Evolutionary conservation across 208 protist genomes (phyloP).

Genomic region (Leishmania turanica): DNA sequence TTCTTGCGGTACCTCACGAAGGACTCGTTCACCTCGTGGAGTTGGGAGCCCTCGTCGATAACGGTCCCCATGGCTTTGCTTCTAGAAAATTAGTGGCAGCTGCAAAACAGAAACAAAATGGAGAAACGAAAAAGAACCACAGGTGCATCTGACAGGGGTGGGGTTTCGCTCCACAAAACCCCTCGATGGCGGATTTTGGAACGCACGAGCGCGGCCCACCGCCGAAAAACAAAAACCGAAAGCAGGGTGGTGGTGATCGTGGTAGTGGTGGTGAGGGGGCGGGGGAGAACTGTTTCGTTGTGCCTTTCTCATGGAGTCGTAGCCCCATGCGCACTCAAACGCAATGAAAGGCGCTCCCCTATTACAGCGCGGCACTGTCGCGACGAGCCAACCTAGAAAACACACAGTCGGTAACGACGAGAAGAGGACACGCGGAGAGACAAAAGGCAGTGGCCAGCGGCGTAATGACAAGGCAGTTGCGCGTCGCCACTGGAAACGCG

Average conservation of each 20-base stretch:
- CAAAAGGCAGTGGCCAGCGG: not conserved
- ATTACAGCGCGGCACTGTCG: not conserved
- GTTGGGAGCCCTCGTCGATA: constrained; percentile 24
- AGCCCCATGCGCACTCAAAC: not conserved
- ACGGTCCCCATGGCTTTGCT: constrained; percentile 23
- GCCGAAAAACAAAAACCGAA: not conserved
- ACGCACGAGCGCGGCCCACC: not conserved
- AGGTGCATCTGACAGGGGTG: not conserved
- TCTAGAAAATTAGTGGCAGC: not conserved
- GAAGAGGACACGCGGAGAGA: not conserved
- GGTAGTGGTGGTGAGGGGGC: no score
- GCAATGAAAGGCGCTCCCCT: not conserved
- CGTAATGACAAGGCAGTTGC: not conserved
- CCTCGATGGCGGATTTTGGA: not conserved
- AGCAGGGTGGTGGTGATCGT: no score
- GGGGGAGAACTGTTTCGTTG: no score
- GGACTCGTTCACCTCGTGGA: constrained; percentile 43
- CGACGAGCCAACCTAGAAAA: not conserved
- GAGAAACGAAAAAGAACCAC: not conserved
- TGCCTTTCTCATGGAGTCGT: not conserved
- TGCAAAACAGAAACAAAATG: not conserved
- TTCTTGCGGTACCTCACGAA: constrained; percentile 44
- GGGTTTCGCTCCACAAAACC: not conserved
- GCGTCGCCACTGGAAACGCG: not conserved
- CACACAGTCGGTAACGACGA: not conserved